Evolutionary conservation across 1,284 basidiomycete genomes (phyloP), one percentile per base, ranked within the genome.

Genomic region (Fistulinella cinereoalba): DNA sequence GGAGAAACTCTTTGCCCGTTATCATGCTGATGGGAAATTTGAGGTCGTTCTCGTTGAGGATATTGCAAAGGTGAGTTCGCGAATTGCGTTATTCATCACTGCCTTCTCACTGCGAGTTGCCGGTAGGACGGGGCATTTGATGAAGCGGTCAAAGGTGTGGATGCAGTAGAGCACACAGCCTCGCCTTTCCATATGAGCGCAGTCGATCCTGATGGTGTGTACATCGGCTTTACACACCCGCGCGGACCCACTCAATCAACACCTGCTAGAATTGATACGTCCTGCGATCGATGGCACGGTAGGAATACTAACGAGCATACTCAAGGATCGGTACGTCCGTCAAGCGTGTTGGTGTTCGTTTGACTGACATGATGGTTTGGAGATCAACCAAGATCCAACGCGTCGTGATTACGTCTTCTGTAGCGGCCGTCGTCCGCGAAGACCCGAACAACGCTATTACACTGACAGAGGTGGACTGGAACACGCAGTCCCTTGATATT

Each of bases 221-320:
- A n/a, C n/a, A n/a, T n/a, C n/a, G n/a, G n/a, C n/a, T n/a, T n/a
- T n/a, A n/a, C n/a, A n/a, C n/a, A n/a, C n/a, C n/a, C n/a, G n/a
- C n/a, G n/a, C n/a, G n/a, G n/a, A n/a, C n/a, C n/a, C n/a, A n/a
- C n/a, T n/a, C n/a, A n/a, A n/a, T n/a, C n/a, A n/a, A n/a, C n/a
- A n/a, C n/a, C n/a, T n/a, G 18, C 11, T 42, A 72, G 80, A 81
- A 42, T 60, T 85, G 15, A 76, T 86, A 56, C 64, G 64, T 3
- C 85, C 85, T 1, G 85, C 85, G 6, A 70, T 87, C 10, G 66
- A 78, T 22, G 85, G 85, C 1, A 86, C 83, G 2, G 56, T 73
- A 0, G 75, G 78, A 29, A 72, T 86, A 6, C 69, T 87, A 7
- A 64, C 76, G 47, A 79, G 77, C 45, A 67, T 78, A 38, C 59